Base-by-base conservation (phyloP, 441 rosid genomes). In the Adansonia grandidieri region DNA sequence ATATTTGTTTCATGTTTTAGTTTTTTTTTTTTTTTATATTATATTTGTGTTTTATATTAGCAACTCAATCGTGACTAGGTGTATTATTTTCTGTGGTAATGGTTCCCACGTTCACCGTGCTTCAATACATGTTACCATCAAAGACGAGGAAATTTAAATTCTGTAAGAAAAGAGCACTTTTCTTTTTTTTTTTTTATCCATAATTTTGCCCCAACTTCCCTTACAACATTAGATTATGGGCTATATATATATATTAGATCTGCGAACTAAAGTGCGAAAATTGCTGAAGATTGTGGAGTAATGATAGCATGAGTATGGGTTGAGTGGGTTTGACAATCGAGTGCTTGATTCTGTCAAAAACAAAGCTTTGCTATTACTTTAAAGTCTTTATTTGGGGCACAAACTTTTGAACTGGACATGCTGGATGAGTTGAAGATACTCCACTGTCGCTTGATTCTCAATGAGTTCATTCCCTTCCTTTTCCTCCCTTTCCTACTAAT, bases 301-400 rank as follows among this genome's bases (percentile, higher is more conserved):
- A 77, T 82, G 82, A 83, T 78, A 75, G 78, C 82, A 61, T 81
- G 84, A 28, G 32, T 28, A 28, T 28, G 32, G 32, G 32, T 28
- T 76, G 78, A 60, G 77, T 65, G 32, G 85, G 82, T 80, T 81
- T 81, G 85, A 81, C 87, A 53, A 79, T 71, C 78, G 19, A 82
- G 63, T 51, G 45, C 71, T 67, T 17, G 71, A 17, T 67, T 44
- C 53, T 67, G 22, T 44, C 54, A 67, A 67, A 44, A 37, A 37
- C 40, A 6, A 17, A 11, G 53, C 32, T 44, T 67, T 66, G 7
- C 0, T 4, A n/a, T 66, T 66, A 3, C 40, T 37, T 8, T 42
- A 8, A 11, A 8, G 4, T 78, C 74, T 57, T 73, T 70, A 4
- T 70, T 6, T 42, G 82, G 68, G 84, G 83, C 74, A 66, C 76